phyloP scores from a whole-genome alignment of 805 yeast species.

The Komagataella populi region DNA sequence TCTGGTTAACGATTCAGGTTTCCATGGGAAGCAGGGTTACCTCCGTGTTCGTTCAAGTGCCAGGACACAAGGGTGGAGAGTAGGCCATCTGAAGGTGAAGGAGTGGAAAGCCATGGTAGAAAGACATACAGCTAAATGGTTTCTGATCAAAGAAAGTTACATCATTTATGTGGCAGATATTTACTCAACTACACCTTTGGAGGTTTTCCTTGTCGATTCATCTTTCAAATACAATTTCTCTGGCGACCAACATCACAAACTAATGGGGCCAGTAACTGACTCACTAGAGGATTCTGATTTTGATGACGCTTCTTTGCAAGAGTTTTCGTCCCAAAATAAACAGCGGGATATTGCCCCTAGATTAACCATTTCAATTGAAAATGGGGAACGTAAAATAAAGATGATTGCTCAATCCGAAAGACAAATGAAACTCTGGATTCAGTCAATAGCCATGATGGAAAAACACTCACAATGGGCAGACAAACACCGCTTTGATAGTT shows the following conservation, averaged over 20 bases:
- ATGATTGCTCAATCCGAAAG: constrained; percentile 54
- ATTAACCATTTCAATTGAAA: constrained; percentile 45
- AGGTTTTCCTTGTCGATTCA: constrained; percentile 81
- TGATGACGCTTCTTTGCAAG: constrained; percentile 16
- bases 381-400: constrained; percentile 66
- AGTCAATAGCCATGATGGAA: constrained; percentile 58
- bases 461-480: constrained; percentile 59
- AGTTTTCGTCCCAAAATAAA: constrained; percentile 7
- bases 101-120: constrained; percentile 80
- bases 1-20: constrained; percentile 69
- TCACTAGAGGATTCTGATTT: constrained; percentile 15
- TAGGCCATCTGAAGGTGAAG: constrained; percentile 69
- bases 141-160: constrained; percentile 72
- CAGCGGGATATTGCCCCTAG: constrained; percentile 24
- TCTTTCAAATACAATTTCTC: constrained; percentile 45
- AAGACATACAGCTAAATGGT: constrained; percentile 90
- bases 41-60: constrained; percentile 73
- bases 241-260: constrained; percentile 8
- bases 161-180: constrained; percentile 78
- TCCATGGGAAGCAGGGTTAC: constrained; percentile 82
- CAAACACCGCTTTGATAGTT: constrained; percentile 68
- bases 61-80: constrained; percentile 89
- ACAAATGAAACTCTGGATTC: constrained; percentile 62
- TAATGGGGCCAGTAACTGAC: background rate
- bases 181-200: constrained; percentile 77